These are phyloP conservation scores for Rhazya stricta DNA, from an alignment of 257 asterid genomes.

Conservation along the genomic window DNA sequence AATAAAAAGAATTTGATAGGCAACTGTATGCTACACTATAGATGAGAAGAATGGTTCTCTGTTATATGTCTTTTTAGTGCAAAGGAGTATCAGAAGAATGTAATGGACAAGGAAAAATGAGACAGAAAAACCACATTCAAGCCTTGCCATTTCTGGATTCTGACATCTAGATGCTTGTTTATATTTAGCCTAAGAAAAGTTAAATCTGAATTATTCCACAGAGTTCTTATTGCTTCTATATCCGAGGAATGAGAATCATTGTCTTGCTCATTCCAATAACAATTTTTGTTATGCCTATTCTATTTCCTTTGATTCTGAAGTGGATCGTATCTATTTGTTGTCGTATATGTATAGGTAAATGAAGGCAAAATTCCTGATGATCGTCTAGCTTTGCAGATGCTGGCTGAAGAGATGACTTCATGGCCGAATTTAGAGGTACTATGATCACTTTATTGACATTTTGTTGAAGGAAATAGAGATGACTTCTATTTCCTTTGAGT, in stretches of 20 bases:
- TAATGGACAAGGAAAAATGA: background rate
- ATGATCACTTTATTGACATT: background rate
- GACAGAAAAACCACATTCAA: background rate
- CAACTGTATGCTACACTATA: background rate
- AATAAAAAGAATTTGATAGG: too few relatives aligned
- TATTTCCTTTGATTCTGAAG: background rate
- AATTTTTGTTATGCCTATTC: background rate
- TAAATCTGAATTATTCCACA: background rate
- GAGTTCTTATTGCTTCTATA: background rate
- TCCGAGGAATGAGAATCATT: background rate
- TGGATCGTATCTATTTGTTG: background rate
- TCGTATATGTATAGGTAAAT: slow-evolving; percentile 48
- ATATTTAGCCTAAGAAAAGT: background rate
- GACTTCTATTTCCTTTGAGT: too few relatives aligned
- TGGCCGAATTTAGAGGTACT: slow-evolving; percentile 94
- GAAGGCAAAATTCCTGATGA: slow-evolving; percentile 77
- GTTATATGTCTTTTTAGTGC: background rate
- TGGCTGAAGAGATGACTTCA: slow-evolving; percentile 80
- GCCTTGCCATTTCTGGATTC: background rate
- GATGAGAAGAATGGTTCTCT: background rate
- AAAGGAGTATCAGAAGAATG: background rate
- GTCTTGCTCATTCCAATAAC: background rate
- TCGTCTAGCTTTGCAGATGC: slow-evolving; percentile 61
- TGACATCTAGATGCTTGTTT: background rate
- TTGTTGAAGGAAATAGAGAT: background rate